Percentiles rank a stretch among this genome's conserved stretches.
Evolutionary conservation across 1,139 yeast species (phyloP).

Genomic region (Yueomyces sp.): DNA sequence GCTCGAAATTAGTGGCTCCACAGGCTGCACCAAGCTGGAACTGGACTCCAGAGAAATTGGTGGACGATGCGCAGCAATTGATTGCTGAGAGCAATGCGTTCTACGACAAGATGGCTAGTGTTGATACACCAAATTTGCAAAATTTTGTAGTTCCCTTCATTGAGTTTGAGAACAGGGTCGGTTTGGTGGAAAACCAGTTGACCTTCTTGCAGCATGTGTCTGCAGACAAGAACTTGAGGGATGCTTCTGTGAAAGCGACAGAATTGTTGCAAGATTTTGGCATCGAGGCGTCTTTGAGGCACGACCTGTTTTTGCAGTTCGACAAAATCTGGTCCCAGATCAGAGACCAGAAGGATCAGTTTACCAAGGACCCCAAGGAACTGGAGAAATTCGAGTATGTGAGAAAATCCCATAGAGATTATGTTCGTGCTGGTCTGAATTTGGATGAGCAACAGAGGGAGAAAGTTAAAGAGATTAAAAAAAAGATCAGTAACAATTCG

Average conservation of each 20-base stretch:
- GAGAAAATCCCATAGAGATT: slow-evolving; percentile 42
- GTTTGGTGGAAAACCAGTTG: slow-evolving; percentile 35
- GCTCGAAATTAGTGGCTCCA: slow-evolving; percentile 10
- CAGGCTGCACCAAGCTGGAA: slow-evolving; percentile 51
- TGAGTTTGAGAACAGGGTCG: slow-evolving; percentile 34
- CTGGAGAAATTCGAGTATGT: slow-evolving; percentile 46
- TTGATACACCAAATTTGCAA: slow-evolving; percentile 41
- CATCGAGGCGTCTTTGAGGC: slow-evolving; percentile 55
- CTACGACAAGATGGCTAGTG: slow-evolving; percentile 43
- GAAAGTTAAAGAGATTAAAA: slow-evolving; percentile 43
- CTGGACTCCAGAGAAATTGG: slow-evolving; percentile 41
- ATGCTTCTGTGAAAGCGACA: slow-evolving; percentile 56
- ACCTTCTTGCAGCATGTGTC: slow-evolving; percentile 64
- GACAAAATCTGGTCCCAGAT: slow-evolving; percentile 33
- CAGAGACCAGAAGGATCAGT: slow-evolving; percentile 22
- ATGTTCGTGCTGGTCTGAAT: slow-evolving; percentile 55
- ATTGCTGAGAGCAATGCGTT: slow-evolving; percentile 33
- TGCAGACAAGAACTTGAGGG: slow-evolving; percentile 46
- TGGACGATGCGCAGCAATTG: slow-evolving; percentile 31
- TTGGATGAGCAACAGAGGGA: slow-evolving; percentile 43
- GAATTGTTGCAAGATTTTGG: slow-evolving; percentile 40
- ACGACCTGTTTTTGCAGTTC: slow-evolving; percentile 52
- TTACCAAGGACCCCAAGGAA: slow-evolving; percentile 24
- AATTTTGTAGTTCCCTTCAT: slow-evolving; percentile 42
- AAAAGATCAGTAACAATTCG: slow-evolving; percentile 44